phyloP scores from a whole-genome alignment of 75 land plant species.

The Picea glauca region DNA sequence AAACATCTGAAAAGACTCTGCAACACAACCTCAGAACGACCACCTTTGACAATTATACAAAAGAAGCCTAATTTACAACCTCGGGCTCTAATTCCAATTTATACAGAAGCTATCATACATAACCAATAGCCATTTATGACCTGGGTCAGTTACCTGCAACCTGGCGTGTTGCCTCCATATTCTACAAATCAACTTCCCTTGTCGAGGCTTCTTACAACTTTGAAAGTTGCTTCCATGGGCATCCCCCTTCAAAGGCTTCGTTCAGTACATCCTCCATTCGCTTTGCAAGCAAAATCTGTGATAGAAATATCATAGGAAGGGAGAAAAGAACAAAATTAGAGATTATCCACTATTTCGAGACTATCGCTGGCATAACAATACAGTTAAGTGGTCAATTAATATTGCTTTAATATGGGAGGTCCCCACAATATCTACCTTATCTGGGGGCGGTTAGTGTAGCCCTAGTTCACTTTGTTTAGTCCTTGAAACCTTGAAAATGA shows the following conservation, averaged over 20 bases:
- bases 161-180: too few relatives aligned
- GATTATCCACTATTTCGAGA: background rate
- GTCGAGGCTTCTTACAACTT: conserved; percentile 39
- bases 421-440: background rate
- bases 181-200: too few relatives aligned
- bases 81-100: too few relatives aligned
- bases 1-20: too few relatives aligned
- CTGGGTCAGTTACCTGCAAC: too few relatives aligned
- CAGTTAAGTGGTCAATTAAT: background rate
- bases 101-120: too few relatives aligned
- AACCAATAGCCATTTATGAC: too few relatives aligned
- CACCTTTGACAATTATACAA: too few relatives aligned
- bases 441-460: background rate
- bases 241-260: conserved; percentile 95
- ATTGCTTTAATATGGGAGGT: background rate
- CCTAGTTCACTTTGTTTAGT: background rate
- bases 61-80: too few relatives aligned
- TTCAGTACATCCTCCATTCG: conserved; percentile 90
- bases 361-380: background rate
- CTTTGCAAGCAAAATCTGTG: conserved; percentile 73
- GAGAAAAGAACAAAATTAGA: background rate
- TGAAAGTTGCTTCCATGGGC: conserved; percentile 72
- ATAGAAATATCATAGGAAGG: background rate
- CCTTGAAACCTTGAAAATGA: background rate
- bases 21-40: too few relatives aligned